These are phyloP conservation scores for Nepenthes alata DNA, from an alignment of 179 eudicot species.

Conservation along the genomic window DNA sequence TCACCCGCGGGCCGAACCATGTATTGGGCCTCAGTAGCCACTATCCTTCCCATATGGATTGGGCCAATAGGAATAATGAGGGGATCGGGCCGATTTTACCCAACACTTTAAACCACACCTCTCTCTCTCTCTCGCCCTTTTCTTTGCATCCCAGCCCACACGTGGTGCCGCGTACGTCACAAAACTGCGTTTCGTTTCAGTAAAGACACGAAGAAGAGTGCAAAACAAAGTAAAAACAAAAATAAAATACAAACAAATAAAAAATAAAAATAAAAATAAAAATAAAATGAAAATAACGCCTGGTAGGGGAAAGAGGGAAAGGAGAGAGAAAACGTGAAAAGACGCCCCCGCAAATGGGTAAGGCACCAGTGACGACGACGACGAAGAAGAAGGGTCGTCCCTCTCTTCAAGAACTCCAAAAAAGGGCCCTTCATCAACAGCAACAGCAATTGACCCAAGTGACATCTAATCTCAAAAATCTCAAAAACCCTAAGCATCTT, in stretches of 20 bases:
- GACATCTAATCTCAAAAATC: conserved; percentile 21
- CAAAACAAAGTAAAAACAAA: too few species aligned
- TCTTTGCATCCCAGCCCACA: too few species aligned
- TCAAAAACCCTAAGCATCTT: conserved; percentile 12
- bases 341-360: conserved; percentile 16
- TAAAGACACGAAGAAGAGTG: too few species aligned
- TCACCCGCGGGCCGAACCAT: too few species aligned
- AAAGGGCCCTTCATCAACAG: conserved; percentile 27
- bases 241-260: background rate
- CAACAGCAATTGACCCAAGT: conserved; percentile 13
- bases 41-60: too few species aligned
- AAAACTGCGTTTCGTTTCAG: too few species aligned
- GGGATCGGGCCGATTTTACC: too few species aligned
- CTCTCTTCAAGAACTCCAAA: conserved; percentile 36
- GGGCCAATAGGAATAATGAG: too few species aligned
- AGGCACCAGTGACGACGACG: conserved; percentile 21
- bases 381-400: conserved; percentile 72
- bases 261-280: conserved; percentile 1
- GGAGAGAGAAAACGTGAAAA: conserved; percentile 9
- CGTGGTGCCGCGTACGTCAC: too few species aligned
- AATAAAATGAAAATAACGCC: conserved; percentile 11
- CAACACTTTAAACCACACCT: too few species aligned
- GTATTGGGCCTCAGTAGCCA: too few species aligned
- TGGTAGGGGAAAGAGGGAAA: conserved; percentile 5
- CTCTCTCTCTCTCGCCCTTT: too few species aligned